Evolutionary conservation across 2,329 filamentous ascomycete genomes (phyloP).

Genomic region (Colletotrichum karsti): DNA sequence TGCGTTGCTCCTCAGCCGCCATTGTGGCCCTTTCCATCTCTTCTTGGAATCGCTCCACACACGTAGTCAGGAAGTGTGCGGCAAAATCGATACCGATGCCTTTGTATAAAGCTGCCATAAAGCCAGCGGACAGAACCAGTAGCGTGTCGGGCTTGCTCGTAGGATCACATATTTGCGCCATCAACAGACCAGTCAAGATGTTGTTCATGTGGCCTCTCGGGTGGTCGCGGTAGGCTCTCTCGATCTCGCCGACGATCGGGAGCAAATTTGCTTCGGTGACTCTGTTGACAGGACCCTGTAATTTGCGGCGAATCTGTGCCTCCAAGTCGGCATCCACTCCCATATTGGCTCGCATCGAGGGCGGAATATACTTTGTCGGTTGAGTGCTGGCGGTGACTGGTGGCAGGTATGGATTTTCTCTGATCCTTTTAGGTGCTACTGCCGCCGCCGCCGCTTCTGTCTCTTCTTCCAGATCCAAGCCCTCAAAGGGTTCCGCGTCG

Average conservation of each 20-base stretch:
- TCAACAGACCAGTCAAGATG: constrained; percentile 78
- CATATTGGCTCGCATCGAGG: constrained; percentile 75
- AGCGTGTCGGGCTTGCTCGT: constrained; percentile 87
- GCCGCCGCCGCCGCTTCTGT: constrained; percentile 41
- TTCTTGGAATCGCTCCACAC: constrained; percentile 78
- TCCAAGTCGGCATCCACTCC: constrained; percentile 73
- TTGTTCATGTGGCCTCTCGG: constrained; percentile 90
- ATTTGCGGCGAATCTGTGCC: constrained; percentile 76
- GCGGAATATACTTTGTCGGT: constrained; percentile 84
- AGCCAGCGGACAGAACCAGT: constrained; percentile 88
- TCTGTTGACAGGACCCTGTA: constrained; percentile 91
- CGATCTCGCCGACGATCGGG: constrained; percentile 83
- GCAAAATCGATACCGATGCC: constrained; percentile 89
- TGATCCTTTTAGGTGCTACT: constrained; percentile 58
- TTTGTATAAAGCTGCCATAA: constrained; percentile 88
- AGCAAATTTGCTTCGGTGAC: constrained; percentile 91
- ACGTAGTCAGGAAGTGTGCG: constrained; percentile 81
- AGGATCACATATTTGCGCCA: constrained; percentile 82
- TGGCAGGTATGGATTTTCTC: constrained; percentile 91
- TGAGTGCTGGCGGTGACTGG: constrained; percentile 59
- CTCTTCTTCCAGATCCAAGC: constrained; percentile 45
- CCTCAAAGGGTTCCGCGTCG: constrained; percentile 46
- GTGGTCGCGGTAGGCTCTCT: constrained; percentile 83
- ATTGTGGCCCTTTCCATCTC: constrained; percentile 61
- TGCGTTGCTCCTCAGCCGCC: constrained; percentile 38